Conservation (phyloP, 2,329 filamentous ascomycete species). For the Ophiostoma pallidulum region DNA sequence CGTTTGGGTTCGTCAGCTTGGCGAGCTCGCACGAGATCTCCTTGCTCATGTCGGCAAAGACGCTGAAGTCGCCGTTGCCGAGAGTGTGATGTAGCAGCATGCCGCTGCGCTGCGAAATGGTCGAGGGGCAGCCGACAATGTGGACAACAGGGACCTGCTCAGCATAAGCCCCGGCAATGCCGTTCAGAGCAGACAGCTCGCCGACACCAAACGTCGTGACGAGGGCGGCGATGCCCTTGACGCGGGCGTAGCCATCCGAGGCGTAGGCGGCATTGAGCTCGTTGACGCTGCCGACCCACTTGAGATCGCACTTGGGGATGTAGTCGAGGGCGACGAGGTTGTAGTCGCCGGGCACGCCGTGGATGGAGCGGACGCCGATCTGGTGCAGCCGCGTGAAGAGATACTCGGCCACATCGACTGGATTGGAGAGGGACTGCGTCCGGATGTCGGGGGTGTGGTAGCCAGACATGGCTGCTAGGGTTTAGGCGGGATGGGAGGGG, state of each 20-base stretch:
- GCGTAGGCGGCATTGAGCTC: conserved; percentile 50
- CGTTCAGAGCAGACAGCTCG: conserved; percentile 45
- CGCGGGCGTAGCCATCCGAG: conserved; percentile 50
- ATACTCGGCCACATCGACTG: conserved; percentile 47
- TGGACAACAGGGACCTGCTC: conserved; percentile 47
- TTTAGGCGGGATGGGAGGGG: neutral
- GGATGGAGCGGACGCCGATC: conserved; percentile 37
- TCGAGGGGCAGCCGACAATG: conserved; percentile 32
- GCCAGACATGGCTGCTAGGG: conserved; percentile 14
- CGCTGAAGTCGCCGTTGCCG: conserved; percentile 46
- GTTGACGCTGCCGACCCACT: conserved; percentile 43
- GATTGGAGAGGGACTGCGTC: conserved; percentile 12
- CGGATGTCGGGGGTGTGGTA: conserved; percentile 15
- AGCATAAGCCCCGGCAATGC: conserved; percentile 46
- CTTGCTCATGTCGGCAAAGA: conserved; percentile 70
- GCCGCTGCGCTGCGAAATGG: conserved; percentile 18
- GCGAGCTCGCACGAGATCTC: conserved; percentile 62
- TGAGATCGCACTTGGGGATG: conserved; percentile 34
- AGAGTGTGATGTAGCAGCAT: conserved; percentile 40
- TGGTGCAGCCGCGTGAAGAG: conserved; percentile 40
- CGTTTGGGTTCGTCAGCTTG: conserved; percentile 58
- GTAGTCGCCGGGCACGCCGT: conserved; percentile 44
- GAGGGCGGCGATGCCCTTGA: conserved; percentile 46
- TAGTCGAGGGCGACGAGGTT: conserved; percentile 45
- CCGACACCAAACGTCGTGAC: conserved; percentile 52